Evolutionary conservation across 345 rosid species (phyloP).

Genomic region (Sonneratia alba): DNA sequence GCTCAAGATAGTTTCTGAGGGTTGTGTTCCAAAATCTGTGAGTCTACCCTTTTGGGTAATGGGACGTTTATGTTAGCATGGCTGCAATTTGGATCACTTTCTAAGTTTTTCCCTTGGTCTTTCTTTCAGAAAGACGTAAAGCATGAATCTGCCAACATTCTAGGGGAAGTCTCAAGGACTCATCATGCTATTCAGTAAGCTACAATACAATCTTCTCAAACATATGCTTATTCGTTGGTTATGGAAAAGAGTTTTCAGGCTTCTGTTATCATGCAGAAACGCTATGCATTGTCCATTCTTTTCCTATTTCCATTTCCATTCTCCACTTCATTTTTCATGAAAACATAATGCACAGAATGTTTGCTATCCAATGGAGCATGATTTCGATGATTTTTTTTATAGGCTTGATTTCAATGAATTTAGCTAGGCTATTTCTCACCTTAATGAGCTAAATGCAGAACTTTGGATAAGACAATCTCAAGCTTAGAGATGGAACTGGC

Average conservation of each 20-base stretch:
- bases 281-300: neutral
- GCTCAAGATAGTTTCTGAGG: constrained; percentile 51
- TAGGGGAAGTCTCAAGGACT: constrained; percentile 63
- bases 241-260: no score
- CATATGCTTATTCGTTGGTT: constrained; percentile 7
- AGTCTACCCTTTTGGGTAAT: constrained; percentile 13
- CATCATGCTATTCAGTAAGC: constrained; percentile 74
- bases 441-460: constrained; percentile 24
- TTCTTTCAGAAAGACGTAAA: constrained; percentile 34
- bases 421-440: neutral
- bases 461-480: constrained; percentile 71
- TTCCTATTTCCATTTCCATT: constrained; percentile 8
- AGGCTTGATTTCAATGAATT: neutral
- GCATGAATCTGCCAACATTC: constrained; percentile 43
- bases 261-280: neutral
- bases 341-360: neutral
- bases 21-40: constrained; percentile 59
- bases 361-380: neutral
- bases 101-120: neutral
- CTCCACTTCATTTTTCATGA: neutral
- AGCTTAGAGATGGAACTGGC: constrained; percentile 75
- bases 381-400: neutral
- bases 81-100: neutral
- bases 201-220: neutral
- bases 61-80: neutral